Evolutionary conservation across 2,329 filamentous ascomycete species (phyloP).

Genomic region (Ophiostoma fasciatum): DNA sequence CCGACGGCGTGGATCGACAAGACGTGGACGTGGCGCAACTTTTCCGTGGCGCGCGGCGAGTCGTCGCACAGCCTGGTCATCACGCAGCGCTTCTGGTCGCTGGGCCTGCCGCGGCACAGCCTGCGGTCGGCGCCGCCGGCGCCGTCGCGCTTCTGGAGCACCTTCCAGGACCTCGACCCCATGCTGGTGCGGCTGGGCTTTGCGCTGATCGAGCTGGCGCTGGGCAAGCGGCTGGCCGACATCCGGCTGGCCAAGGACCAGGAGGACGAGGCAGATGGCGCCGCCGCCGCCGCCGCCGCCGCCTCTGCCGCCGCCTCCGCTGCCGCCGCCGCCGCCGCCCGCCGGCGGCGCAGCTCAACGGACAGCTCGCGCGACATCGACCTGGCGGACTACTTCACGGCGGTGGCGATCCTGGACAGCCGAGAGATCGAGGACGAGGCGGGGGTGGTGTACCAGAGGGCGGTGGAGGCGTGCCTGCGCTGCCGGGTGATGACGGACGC

Average conservation of each 20-base stretch:
- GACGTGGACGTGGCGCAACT: conserved; percentile 12
- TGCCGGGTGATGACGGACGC: conserved; percentile 9
- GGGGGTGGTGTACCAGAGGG: conserved; percentile 9
- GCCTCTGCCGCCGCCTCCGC: neutral
- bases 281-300: no score
- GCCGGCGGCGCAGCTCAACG: no score
- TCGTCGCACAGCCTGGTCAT: conserved; percentile 8
- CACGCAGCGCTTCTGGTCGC: conserved; percentile 10
- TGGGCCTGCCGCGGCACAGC: conserved; percentile 3
- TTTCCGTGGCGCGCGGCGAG: conserved; percentile 7
- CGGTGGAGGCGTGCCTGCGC: conserved; percentile 9
- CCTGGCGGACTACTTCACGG: conserved; percentile 10
- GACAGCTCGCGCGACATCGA: conserved; percentile 8
- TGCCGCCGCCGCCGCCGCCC: no score
- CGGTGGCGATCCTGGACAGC: conserved; percentile 9
- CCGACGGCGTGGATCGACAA: conserved; percentile 11
- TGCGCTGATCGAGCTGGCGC: conserved; percentile 10
- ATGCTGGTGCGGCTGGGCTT: conserved; percentile 12
- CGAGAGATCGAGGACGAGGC: conserved; percentile 11
- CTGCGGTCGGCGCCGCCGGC: neutral
- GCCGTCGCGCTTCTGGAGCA: conserved; percentile 9
- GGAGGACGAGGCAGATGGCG: neutral
- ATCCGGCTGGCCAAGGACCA: conserved; percentile 3
- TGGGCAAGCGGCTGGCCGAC: conserved; percentile 7
- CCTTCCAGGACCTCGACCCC: conserved; percentile 9